Conservation (phyloP, 208 protist species). For the Crithidia bombi region DNA sequence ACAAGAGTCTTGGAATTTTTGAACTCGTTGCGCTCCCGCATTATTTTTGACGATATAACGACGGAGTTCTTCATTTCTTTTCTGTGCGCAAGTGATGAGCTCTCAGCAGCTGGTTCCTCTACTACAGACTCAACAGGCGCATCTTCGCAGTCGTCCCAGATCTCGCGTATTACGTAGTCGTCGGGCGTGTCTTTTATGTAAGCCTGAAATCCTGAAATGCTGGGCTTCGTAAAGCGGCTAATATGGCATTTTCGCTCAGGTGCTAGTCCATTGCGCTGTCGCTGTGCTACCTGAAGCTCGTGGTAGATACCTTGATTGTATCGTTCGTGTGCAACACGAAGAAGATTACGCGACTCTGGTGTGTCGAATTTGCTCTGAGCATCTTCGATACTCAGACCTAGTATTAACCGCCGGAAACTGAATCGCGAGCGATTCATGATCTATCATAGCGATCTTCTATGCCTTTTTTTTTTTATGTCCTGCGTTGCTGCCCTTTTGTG, state of each 20-base stretch:
- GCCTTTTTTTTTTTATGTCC: background rate
- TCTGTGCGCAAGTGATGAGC: slow-evolving; percentile 15
- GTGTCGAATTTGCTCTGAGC: slow-evolving; percentile 88
- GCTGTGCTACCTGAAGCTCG: slow-evolving; percentile 80
- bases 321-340: slow-evolving; percentile 80
- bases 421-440: slow-evolving; percentile 45
- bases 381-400: slow-evolving; percentile 89
- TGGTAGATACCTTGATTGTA: slow-evolving; percentile 85
- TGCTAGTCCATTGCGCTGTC: slow-evolving; percentile 63
- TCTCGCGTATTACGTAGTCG: slow-evolving; percentile 78
- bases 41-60: slow-evolving; percentile 37
- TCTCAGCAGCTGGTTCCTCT: background rate
- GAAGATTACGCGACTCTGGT: slow-evolving; percentile 63
- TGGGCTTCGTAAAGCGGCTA: slow-evolving; percentile 80
- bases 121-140: background rate
- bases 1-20: slow-evolving; percentile 45
- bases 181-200: slow-evolving; percentile 72
- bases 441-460: slow-evolving; percentile 10
- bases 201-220: slow-evolving; percentile 77
- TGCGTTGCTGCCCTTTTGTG: background rate
- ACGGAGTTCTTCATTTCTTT: background rate
- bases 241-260: slow-evolving; percentile 78
- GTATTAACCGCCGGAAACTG: slow-evolving; percentile 62
- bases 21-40: slow-evolving; percentile 44
- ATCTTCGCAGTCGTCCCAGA: slow-evolving; percentile 51